These are phyloP conservation scores for Tetradesmus obliquus DNA, from an alignment of 139 green algal genomes.

Conservation along the genomic window DNA sequence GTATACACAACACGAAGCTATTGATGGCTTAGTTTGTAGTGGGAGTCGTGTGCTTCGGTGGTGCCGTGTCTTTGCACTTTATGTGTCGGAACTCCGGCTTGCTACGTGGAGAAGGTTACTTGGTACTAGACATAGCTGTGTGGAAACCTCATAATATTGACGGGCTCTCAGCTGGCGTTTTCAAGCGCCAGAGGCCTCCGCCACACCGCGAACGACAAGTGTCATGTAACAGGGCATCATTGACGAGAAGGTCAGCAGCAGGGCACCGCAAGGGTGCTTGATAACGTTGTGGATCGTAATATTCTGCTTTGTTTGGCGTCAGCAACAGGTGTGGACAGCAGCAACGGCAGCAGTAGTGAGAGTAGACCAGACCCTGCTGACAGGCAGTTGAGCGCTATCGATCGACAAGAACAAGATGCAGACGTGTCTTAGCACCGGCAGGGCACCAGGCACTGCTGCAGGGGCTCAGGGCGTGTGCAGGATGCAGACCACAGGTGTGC, in stretches of 20 bases:
- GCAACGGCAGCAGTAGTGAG: not conserved
- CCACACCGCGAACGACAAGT: too few relatives aligned
- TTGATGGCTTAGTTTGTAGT: not conserved
- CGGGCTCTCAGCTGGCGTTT: too few relatives aligned
- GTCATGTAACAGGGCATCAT: too few relatives aligned
- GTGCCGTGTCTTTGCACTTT: not conserved
- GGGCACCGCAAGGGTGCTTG: too few relatives aligned
- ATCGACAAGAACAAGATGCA: not conserved
- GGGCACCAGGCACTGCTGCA: not conserved
- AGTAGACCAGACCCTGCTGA: not conserved
- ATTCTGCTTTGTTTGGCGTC: not conserved
- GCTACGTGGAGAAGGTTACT: not conserved
- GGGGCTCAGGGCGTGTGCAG: not conserved
- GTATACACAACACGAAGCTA: not conserved
- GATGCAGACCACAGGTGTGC: not conserved
- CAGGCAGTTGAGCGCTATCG: not conserved
- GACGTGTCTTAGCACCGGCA: not conserved
- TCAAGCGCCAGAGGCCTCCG: too few relatives aligned
- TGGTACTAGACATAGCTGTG: too few relatives aligned
- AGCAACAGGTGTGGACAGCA: not conserved
- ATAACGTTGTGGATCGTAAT: not conserved
- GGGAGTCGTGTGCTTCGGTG: not conserved
- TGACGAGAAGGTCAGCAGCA: too few relatives aligned
- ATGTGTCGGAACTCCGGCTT: not conserved
- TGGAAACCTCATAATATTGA: too few relatives aligned